Conservation (phyloP, 345 rosid genomes). For the Punica granatum region DNA sequence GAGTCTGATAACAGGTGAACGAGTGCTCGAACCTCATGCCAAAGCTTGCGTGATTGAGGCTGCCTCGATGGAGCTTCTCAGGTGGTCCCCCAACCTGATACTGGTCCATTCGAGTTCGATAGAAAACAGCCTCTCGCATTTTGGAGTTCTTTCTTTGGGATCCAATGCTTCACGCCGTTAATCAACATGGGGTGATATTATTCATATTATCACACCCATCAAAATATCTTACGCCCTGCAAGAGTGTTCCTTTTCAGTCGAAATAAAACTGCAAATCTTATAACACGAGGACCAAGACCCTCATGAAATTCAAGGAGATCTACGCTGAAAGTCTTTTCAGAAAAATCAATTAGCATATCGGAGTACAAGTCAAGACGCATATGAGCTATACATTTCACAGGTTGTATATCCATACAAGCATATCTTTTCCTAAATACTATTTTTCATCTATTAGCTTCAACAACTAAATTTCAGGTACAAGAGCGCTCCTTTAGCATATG, state of each 20-base stretch:
- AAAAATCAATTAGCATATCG: too few species aligned
- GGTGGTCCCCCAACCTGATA: slow-evolving; percentile 99
- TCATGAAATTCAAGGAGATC: neutral
- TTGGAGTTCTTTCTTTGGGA: slow-evolving; percentile 95
- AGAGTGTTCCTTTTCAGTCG: neutral
- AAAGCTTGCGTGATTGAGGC: slow-evolving; percentile 80
- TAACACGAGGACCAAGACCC: neutral
- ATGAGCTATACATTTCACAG: too few species aligned
- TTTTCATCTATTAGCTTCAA: neutral
- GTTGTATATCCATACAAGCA: neutral
- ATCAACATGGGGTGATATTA: neutral
- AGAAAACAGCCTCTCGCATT: slow-evolving; percentile 75
- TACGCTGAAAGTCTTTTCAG: too few species aligned
- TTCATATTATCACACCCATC: neutral
- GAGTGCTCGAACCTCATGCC: slow-evolving; percentile 33
- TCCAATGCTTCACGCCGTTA: slow-evolving; percentile 95
- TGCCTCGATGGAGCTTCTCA: slow-evolving; percentile 92
- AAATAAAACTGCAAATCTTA: neutral
- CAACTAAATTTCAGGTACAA: neutral
- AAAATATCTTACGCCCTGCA: slow-evolving; percentile 11
- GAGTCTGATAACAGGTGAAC: neutral
- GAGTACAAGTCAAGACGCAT: too few species aligned
- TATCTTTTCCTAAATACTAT: neutral
- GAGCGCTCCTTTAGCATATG: neutral
- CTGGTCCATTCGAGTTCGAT: slow-evolving; percentile 68